Evolutionary conservation across 2,329 filamentous ascomycete species (phyloP).

Genomic region (Seiridium cupressi): DNA sequence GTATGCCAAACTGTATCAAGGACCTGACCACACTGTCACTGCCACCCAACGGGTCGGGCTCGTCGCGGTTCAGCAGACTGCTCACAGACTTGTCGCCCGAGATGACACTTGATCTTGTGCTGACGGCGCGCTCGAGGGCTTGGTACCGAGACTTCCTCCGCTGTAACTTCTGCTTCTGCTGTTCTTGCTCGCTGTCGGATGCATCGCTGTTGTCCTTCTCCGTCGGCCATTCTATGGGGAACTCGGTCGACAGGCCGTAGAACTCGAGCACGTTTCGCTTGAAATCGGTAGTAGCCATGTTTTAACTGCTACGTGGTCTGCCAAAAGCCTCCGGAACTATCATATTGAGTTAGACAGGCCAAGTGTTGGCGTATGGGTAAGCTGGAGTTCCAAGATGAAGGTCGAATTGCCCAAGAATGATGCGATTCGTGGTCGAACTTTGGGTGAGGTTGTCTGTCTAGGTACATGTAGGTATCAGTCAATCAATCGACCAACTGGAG

Average conservation of each 20-base stretch:
- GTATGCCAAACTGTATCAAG: slow-evolving; percentile 72
- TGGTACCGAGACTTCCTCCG: slow-evolving; percentile 78
- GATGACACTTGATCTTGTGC: slow-evolving; percentile 64
- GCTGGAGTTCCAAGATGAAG: not conserved
- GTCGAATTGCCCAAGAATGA: not conserved
- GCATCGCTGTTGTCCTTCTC: slow-evolving; percentile 68
- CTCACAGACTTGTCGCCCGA: slow-evolving; percentile 69
- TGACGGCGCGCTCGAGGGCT: slow-evolving; percentile 74
- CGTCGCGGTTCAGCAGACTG: slow-evolving; percentile 84
- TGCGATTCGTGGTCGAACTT: not conserved
- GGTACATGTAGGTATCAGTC: too few species aligned
- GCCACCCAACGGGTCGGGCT: slow-evolving; percentile 87
- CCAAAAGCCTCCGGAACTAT: not conserved
- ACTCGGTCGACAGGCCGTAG: slow-evolving; percentile 79
- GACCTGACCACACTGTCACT: slow-evolving; percentile 83
- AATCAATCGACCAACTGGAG: too few species aligned
- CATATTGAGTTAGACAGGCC: not conserved
- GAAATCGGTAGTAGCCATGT: slow-evolving; percentile 60
- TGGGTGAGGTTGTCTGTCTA: not conserved
- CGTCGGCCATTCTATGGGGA: slow-evolving; percentile 81
- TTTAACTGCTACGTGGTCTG: not conserved
- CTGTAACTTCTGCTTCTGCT: slow-evolving; percentile 46
- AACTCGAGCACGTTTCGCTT: slow-evolving; percentile 80
- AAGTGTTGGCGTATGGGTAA: not conserved
- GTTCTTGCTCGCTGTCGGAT: slow-evolving; percentile 59